Base-by-base conservation (phyloP, 257 asterid species). In the Anisodus acutangulus region DNA sequence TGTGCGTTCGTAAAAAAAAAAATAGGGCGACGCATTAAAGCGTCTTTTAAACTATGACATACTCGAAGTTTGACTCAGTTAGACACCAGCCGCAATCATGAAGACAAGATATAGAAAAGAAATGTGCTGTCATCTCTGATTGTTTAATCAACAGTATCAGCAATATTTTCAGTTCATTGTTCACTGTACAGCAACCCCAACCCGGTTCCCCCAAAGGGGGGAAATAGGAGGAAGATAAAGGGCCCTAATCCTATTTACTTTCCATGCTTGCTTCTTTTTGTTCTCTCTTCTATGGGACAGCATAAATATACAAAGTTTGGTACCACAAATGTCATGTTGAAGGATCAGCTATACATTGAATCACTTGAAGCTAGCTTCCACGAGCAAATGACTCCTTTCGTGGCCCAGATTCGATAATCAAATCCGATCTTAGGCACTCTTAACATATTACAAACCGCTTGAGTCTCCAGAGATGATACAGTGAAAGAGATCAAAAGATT, bases 271-370 rank as follows among this genome's bases (percentile, higher is more conserved):
- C 66, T 82, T 82, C 78, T 85, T 59, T 31, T 86, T 84, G 63
- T 83, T 89, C 86, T 85, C 89, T 88, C 90, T 78, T 88, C 90
- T 90, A 86, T 87, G 81, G 86, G 87, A 87, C 84, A 82, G 81
- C 80, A 87, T 85, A 83, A 90, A 90, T 92, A 87, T 89, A 92
- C 95, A 90, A 68, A 83, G 89, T 87, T 31, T 71, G 74, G 71
- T 81, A 88, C 87, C 84, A 83, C 84, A 87, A 86, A 88, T 86
- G 72, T 74, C 79, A 81, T 43, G 69, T 83, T 81, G 78, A 89
- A 90, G 89, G 84, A 84, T 89, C 90, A 87, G 90, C 93, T 88
- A 85, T 90, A 87, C 96, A 89, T 82, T 81, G 74, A 80, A 87
- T 84, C 85, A 78, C 80, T 41, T 69, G 84, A 87, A 87, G 87